phyloP scores from a whole-genome alignment of 2,329 filamentous ascomycete genomes.

The Sclerotinia subarctica region DNA sequence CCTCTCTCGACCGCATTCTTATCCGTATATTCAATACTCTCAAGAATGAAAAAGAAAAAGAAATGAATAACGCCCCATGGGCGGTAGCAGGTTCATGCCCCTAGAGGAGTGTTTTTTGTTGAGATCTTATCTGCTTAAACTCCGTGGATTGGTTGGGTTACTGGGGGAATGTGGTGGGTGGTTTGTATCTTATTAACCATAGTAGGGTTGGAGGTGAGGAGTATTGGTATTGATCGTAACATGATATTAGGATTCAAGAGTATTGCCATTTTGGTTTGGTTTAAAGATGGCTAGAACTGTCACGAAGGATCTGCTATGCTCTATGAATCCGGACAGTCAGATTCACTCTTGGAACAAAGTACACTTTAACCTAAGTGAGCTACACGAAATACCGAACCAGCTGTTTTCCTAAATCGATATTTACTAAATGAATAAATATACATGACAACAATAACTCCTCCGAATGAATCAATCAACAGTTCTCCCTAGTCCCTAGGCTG shows the following conservation, averaged over 20 bases:
- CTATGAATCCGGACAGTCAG: background rate
- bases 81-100: background rate
- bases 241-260: too few relatives aligned
- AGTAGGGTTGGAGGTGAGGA: too few relatives aligned
- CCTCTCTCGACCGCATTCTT: background rate
- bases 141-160: background rate
- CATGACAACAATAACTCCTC: background rate
- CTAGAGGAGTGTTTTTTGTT: background rate
- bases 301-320: background rate
- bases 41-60: background rate
- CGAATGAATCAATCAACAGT: background rate
- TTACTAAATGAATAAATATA: background rate
- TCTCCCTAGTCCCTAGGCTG: background rate
- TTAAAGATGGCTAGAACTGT: background rate
- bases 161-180: background rate
- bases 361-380: too few relatives aligned
- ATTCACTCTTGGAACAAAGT: background rate
- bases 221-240: too few relatives aligned
- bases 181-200: too few relatives aligned
- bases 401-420: accelerated
- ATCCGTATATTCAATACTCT: background rate
- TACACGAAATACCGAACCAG: background rate
- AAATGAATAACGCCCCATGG: background rate
- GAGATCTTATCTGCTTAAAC: background rate
- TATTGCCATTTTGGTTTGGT: background rate